Evolutionary conservation across 306 rosid species (phyloP).

Genomic region (Castanea mollissima): DNA sequence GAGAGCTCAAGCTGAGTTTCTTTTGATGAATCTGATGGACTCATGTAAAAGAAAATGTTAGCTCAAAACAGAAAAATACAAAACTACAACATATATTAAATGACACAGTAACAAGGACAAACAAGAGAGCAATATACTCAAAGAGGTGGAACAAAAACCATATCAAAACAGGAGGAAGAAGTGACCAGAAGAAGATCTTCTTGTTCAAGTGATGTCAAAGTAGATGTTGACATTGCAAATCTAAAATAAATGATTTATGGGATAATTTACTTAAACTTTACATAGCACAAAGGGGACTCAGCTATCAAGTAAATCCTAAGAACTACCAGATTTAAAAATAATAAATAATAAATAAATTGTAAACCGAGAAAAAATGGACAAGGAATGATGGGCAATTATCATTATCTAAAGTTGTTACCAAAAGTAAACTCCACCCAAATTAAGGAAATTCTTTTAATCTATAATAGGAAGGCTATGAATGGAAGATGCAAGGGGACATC

Average conservation of each 20-base stretch:
- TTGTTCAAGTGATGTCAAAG: neutral
- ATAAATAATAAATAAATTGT: too few relatives aligned
- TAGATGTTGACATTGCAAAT: neutral
- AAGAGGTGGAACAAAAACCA: constrained; percentile 26
- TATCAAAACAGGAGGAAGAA: too few relatives aligned
- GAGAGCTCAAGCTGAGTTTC: constrained; percentile 91
- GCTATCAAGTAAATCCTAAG: neutral
- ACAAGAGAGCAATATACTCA: constrained; percentile 16
- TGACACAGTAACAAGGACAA: constrained; percentile 18
- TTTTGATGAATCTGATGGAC: constrained; percentile 77
- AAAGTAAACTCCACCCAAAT: constrained; percentile 18
- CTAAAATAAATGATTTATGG: neutral
- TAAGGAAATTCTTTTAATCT: constrained; percentile 17
- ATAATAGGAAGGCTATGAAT: constrained; percentile 32
- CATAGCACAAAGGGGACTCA: neutral
- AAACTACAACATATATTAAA: constrained; percentile 29
- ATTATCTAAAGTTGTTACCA: neutral
- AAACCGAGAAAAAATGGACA: neutral
- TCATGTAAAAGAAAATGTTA: constrained; percentile 67
- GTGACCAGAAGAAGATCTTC: neutral
- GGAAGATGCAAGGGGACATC: constrained; percentile 34
- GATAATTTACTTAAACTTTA: neutral
- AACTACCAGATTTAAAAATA: too few relatives aligned
- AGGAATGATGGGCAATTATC: neutral
- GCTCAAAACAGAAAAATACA: constrained; percentile 44